Base-by-base conservation (phyloP, 1,284 basidiomycete genomes). In the Moesziomyces parantarcticus region DNA sequence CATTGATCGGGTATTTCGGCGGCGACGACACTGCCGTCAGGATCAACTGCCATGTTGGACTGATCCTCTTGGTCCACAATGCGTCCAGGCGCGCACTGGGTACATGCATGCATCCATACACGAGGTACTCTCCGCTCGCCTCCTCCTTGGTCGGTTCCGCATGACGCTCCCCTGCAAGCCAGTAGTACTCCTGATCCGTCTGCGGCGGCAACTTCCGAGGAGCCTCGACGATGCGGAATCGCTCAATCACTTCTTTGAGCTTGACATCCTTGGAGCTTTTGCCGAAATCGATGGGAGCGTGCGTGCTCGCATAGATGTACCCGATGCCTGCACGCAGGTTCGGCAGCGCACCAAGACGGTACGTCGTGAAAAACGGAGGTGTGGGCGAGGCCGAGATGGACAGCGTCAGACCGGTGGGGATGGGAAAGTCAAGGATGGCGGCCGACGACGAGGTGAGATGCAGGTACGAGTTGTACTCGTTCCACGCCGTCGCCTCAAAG, bases 401-500 rank as follows among this genome's bases (percentile, higher is more conserved):
- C 62, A 94, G 87, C 76, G 91, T 89, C 22, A 94, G 87, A 2
- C 92, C 92, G 59, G 87, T 86, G 9, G 92, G 92, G 32, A 93
- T 89, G 22, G 87, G 87, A 78, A 94, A 94, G 85, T 94, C 93
- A 69, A 94, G 88, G 69, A 94, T 89, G 7, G 60, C 80, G 10
- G 74, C 53, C 3, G 93, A 95, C 39, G 93, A 92, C 43, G 92
- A 88, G 6, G 93, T 97, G 39, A 98, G 83, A 77, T 96, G 93
- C 6, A 92, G 90, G 81, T 94, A 97, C 8, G 95, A 88, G 81
- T 95, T 95, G 85, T 97, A 94, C 84, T 96, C 92, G 81, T 95
- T 95, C 95, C 95, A 98, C 67, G 92, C 92, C 43, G 93, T 97
- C 14, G 90, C 90, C 70, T 89, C 88, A 86, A 94, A 94, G 85